Conservation (phyloP, 345 rosid genomes). For the Hypericum androsaemum region DNA sequence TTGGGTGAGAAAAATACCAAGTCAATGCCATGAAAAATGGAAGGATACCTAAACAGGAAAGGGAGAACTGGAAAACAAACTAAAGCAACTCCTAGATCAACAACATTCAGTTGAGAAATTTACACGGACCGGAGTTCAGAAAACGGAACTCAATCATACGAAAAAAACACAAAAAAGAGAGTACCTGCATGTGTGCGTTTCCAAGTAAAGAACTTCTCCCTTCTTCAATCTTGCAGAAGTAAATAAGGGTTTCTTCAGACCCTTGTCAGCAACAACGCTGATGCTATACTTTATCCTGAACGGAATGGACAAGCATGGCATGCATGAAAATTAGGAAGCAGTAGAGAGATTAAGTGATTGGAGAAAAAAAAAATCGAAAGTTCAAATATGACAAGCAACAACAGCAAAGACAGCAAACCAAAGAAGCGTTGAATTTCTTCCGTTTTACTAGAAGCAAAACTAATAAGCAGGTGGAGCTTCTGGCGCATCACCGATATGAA, state of each 20-base stretch:
- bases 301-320: background rate
- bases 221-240: conserved; percentile 98
- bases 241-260: conserved; percentile 83
- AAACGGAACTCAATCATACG: conserved; percentile 3
- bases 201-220: conserved; percentile 92
- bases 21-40: too few species aligned
- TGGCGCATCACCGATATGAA: too few species aligned
- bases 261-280: conserved; percentile 93
- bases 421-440: background rate
- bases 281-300: conserved; percentile 93
- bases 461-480: too few species aligned
- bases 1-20: conserved; percentile 1
- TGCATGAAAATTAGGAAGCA: conserved; percentile 8
- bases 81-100: too few species aligned
- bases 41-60: too few species aligned
- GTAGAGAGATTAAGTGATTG: background rate
- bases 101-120: conserved; percentile 4
- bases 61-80: too few species aligned
- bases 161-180: conserved; percentile 2
- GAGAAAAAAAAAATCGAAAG: background rate
- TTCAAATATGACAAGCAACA: background rate
- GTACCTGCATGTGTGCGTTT: conserved; percentile 98
- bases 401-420: background rate
- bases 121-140: background rate
- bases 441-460: too few species aligned